A percentile compares a stretch with the other conserved stretches of the same genome.
Conservation (phyloP, 2,329 filamentous ascomycete genomes). For the Trichoderma breve region DNA sequence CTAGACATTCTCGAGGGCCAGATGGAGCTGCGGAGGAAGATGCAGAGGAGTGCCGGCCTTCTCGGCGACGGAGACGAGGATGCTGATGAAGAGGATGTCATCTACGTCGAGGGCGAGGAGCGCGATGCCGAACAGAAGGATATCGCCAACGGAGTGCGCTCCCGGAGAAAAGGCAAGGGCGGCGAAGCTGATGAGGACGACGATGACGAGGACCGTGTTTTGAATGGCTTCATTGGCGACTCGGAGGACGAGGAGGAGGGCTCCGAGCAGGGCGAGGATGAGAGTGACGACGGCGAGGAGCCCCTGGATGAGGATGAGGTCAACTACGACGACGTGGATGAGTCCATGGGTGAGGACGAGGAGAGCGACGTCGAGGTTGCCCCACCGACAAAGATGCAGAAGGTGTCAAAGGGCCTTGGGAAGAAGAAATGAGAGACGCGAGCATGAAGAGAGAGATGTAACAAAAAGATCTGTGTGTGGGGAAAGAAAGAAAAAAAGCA, state of each 20-base stretch:
- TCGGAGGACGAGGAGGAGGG: slow-evolving; percentile 59
- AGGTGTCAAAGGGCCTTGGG: slow-evolving; percentile 37
- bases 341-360: slow-evolving; percentile 56
- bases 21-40: slow-evolving; percentile 71
- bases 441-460: not conserved
- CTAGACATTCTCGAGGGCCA: slow-evolving; percentile 92
- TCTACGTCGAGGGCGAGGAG: slow-evolving; percentile 84
- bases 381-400: slow-evolving; percentile 47
- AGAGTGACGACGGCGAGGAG: slow-evolving; percentile 48
- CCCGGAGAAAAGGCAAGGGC: slow-evolving; percentile 46
- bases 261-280: slow-evolving; percentile 41
- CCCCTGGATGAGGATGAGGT: slow-evolving; percentile 59
- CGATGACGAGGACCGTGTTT: slow-evolving; percentile 56
- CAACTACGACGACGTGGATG: slow-evolving; percentile 56
- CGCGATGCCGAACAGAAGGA: slow-evolving; percentile 44
- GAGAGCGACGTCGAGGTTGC: slow-evolving; percentile 51
- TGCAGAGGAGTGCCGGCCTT: slow-evolving; percentile 49
- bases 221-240: slow-evolving; percentile 55
- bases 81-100: slow-evolving; percentile 65
- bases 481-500: not conserved
- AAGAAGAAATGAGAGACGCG: slow-evolving; percentile 36
- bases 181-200: slow-evolving; percentile 56
- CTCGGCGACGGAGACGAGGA: slow-evolving; percentile 49
- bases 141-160: slow-evolving; percentile 35
- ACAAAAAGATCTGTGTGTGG: not conserved